Evolutionary conservation across 768 basidiomycete species (phyloP).

Genomic region (Tricholoma flavovirens): DNA sequence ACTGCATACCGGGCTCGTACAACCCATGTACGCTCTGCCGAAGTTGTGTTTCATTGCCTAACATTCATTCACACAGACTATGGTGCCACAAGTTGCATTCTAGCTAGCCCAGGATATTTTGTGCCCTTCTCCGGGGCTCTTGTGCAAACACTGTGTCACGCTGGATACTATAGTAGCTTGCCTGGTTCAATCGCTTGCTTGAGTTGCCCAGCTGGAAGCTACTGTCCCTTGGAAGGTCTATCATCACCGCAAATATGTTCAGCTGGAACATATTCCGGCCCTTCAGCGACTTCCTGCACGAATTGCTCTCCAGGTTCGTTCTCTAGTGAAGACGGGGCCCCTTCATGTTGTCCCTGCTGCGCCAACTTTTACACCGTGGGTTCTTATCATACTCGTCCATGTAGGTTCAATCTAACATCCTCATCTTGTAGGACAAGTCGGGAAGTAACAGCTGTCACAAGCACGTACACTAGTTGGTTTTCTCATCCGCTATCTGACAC

Average conservation of each 20-base stretch:
- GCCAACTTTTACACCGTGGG: constrained; percentile 23
- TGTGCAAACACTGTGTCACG: background rate
- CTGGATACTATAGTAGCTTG: background rate
- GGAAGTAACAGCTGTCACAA: constrained; percentile 21
- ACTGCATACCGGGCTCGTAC: constrained; percentile 18
- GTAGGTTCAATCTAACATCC: background rate
- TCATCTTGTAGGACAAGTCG: constrained; percentile 8
- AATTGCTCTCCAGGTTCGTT: constrained; percentile 21
- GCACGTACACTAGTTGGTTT: constrained; percentile 3
- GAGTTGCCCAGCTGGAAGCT: constrained; percentile 15
- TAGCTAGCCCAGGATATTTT: constrained; percentile 18
- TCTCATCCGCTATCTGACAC: background rate
- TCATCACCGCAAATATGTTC: constrained; percentile 19
- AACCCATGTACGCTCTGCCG: constrained; percentile 8
- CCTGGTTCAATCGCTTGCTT: constrained; percentile 8
- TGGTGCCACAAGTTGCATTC: constrained; percentile 10
- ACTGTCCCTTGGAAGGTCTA: constrained; percentile 20
- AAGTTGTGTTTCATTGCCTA: background rate
- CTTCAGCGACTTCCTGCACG: constrained; percentile 10
- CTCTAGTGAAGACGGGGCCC: constrained; percentile 21
- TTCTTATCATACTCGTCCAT: background rate
- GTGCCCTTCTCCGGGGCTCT: background rate
- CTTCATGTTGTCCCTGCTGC: constrained; percentile 21
- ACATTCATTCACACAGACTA: constrained; percentile 6
- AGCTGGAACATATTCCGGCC: constrained; percentile 22